Base-by-base conservation (phyloP, 2,329 filamentous ascomycete species). In the Penicillium sumatraense region DNA sequence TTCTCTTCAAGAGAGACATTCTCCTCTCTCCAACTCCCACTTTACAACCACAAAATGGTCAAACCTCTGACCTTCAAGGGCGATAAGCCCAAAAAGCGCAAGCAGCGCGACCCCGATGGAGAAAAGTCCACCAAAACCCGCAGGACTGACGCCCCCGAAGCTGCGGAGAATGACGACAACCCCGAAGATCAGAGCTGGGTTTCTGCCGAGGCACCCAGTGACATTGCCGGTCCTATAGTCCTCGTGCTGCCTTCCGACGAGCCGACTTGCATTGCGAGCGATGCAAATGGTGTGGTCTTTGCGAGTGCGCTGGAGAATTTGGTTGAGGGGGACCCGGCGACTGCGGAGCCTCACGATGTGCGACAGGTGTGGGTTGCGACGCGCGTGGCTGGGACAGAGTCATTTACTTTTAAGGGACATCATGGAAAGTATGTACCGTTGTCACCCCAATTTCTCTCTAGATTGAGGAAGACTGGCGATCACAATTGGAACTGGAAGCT, bases 61-160 rank as follows among this genome's bases (percentile, higher is more conserved):
- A 97, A 96, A 74, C 88, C 93, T 45, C 84, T 99, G 55, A 82
- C 86, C 46, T 99, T 99, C 83, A 99, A 99, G 78, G 95, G 95
- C 81, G 95, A 99, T 78, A 97, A 95, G 78, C 79, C 85, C 56
- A 96, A 95, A 77, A 97, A 97, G 81, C 85, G 91, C 73, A 97
- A 96, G 83, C 86, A 90, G 65, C 77, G 83, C 45, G 79, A 85
- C 40, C 77, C 81, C 56, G 75, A 79, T 24, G 72, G 74, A 11
- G 72, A 75, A 24, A 70, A 73, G 26, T 45, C 52, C 27, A 52
- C 64, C 40, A 64, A 67, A 65, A 45, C 62, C 52, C 35, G 64
- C 62, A 42, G 69, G 68, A 64, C 68, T 49, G 53, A 57, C 41
- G 36, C 54, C 24, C 42, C 57, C 13, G 59, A 64, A 27, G 49